Conservation (phyloP, 257 asterid genomes). For the Penstemon davidsonii region DNA sequence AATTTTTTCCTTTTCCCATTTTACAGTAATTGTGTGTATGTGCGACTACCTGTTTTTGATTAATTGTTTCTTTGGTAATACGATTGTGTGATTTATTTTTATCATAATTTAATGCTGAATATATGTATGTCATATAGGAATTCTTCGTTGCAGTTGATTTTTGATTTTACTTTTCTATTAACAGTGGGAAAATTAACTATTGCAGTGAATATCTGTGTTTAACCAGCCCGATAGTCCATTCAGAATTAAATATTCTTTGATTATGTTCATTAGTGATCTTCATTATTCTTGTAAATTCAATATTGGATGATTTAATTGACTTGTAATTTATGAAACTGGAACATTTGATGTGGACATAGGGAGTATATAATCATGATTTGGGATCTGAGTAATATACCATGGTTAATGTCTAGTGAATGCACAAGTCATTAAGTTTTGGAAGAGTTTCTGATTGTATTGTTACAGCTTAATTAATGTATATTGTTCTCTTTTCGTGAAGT, state of each 20-base stretch:
- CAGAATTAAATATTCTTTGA: neutral
- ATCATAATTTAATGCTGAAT: slow-evolving; percentile 14
- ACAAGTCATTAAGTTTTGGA: neutral
- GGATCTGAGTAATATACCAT: neutral
- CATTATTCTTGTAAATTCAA: neutral
- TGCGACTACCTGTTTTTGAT: neutral
- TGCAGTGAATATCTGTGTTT: neutral
- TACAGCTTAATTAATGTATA: neutral
- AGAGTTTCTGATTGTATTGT: neutral
- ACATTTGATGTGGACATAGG: neutral
- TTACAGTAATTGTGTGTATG: neutral
- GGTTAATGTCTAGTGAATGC: neutral
- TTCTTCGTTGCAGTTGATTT: neutral
- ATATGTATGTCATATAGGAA: neutral
- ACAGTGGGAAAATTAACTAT: neutral
- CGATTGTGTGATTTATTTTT: neutral
- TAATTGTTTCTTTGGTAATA: no score
- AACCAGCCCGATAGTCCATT: neutral
- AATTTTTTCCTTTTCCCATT: no score
- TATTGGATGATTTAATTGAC: no score
- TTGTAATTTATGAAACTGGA: neutral
- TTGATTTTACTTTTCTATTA: neutral
- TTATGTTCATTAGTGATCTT: neutral
- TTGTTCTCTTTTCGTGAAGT: neutral
- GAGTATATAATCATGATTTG: neutral